A percentile compares a stretch with the other conserved stretches of the same genome.
phyloP scores from a whole-genome alignment of 148 eudicot species.

The Linanthus parryae region DNA sequence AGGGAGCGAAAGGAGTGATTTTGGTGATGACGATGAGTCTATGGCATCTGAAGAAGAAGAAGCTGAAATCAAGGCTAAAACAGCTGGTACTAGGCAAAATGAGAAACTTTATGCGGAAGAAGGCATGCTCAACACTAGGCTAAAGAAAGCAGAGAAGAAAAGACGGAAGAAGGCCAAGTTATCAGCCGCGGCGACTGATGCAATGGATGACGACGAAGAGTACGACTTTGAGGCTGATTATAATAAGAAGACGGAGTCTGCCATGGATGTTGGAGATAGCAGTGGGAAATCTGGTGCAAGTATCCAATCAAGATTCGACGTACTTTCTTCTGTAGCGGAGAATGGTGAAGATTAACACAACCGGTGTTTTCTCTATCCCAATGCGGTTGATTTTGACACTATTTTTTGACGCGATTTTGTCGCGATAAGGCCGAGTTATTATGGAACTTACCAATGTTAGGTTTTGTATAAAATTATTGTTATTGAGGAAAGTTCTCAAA shows the following conservation, averaged over 20 bases:
- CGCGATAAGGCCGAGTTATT: too few relatives aligned
- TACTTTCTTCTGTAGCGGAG: conserved; percentile 40
- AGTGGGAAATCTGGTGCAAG: conserved; percentile 15
- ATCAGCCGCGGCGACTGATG: too few relatives aligned
- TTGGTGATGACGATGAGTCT: conserved; percentile 37
- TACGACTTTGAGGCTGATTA: conserved; percentile 88
- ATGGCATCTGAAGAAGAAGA: conserved; percentile 55
- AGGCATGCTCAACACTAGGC: conserved; percentile 76
- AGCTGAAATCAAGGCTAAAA: conserved; percentile 28
- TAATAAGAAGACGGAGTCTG: conserved; percentile 32
- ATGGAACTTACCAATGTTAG: too few relatives aligned
- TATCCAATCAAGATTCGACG: conserved; percentile 38
- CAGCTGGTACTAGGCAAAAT: conserved; percentile 50
- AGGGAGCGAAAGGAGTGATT: background rate
- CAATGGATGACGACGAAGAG: conserved; percentile 47
- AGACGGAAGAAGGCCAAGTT: conserved; percentile 52
- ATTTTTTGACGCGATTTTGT: too few relatives aligned
- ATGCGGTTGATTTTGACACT: too few relatives aligned
- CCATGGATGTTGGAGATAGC: conserved; percentile 53
- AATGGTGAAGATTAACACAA: too few relatives aligned
- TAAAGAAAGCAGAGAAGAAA: conserved; percentile 69
- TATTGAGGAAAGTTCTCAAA: too few relatives aligned
- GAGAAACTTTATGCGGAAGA: conserved; percentile 66
- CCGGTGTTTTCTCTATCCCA: too few relatives aligned
- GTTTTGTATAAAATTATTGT: too few relatives aligned